A percentile compares a stretch with the other conserved stretches of the same genome.
These are phyloP conservation scores for Scolecobasidium constrictum DNA, from an alignment of 2,329 filamentous ascomycete genomes.

Conservation along the genomic window DNA sequence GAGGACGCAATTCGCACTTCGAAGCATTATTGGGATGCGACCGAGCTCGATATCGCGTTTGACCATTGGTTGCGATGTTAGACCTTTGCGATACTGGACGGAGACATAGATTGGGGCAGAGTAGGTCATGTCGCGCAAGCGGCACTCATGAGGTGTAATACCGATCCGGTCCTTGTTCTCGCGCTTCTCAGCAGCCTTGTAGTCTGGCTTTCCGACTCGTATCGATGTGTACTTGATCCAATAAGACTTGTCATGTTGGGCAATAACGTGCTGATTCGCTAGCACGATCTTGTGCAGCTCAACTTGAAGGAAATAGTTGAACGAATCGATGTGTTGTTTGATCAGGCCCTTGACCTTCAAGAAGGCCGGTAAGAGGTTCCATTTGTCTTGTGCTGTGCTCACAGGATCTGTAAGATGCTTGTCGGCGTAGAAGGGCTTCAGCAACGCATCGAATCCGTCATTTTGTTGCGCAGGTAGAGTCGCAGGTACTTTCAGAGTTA, in stretches of 20 bases:
- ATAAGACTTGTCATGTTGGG: slow-evolving; percentile 86
- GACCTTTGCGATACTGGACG: slow-evolving; percentile 78
- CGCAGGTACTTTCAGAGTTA: slow-evolving; percentile 6
- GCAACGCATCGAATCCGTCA: slow-evolving; percentile 49
- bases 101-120: slow-evolving; percentile 89
- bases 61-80: slow-evolving; percentile 52
- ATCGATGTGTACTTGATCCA: slow-evolving; percentile 90
- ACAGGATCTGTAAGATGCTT: slow-evolving; percentile 60
- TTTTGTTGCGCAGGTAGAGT: slow-evolving; percentile 20
- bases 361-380: slow-evolving; percentile 94
- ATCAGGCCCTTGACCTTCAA: slow-evolving; percentile 94
- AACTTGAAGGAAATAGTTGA: slow-evolving; percentile 95
- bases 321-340: slow-evolving; percentile 97
- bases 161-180: slow-evolving; percentile 29
- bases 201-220: slow-evolving; percentile 70
- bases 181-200: slow-evolving; percentile 59
- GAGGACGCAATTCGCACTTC: slow-evolving; percentile 86
- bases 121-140: slow-evolving; percentile 95
- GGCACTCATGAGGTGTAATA: slow-evolving; percentile 90
- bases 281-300: slow-evolving; percentile 95
- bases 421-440: slow-evolving; percentile 60
- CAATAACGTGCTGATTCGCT: slow-evolving; percentile 78
- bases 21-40: slow-evolving; percentile 91
- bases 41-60: slow-evolving; percentile 70
- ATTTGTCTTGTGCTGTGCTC: slow-evolving; percentile 74